Percentiles rank a stretch among this genome's conserved stretches.
These are phyloP conservation scores for Juncus effusus DNA, from an alignment of 176 grass and related monocot species.

Conservation along the genomic window DNA sequence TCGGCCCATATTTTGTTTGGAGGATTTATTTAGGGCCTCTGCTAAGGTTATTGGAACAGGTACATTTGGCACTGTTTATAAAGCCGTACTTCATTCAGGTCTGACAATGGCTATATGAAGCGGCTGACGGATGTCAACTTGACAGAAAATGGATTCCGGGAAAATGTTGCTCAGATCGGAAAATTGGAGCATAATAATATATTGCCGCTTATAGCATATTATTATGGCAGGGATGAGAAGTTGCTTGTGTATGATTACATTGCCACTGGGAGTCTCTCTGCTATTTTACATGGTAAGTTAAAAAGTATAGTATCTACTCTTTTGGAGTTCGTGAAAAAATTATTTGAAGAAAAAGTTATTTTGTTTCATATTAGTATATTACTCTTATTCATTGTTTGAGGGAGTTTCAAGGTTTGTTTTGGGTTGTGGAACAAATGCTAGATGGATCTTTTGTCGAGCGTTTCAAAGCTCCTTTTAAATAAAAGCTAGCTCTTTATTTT, in stretches of 20 bases:
- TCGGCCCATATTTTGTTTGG: conserved; percentile 24
- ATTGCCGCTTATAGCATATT: conserved; percentile 66
- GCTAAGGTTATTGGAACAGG: conserved; percentile 76
- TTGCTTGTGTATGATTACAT: conserved; percentile 82
- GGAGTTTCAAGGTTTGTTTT: too few species aligned
- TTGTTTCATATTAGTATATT: too few species aligned
- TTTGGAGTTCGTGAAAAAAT: too few species aligned
- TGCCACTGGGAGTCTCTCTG: conserved; percentile 67
- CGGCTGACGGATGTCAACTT: conserved; percentile 43
- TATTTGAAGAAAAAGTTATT: too few species aligned
- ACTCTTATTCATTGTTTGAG: too few species aligned
- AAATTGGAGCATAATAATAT: conserved; percentile 62
- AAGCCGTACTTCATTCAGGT: conserved; percentile 56
- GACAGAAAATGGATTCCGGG: conserved; percentile 56
- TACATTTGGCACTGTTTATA: conserved; percentile 66
- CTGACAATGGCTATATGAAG: conserved; percentile 68
- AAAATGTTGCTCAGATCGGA: conserved; percentile 43
- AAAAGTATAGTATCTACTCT: too few species aligned
- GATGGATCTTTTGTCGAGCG: too few species aligned
- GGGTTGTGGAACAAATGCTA: too few species aligned
- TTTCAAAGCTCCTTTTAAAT: too few species aligned
- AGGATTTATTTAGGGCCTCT: conserved; percentile 59
- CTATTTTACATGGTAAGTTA: conserved; percentile 62
- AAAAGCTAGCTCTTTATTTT: too few species aligned
- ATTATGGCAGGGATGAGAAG: conserved; percentile 88